Base-by-base conservation (phyloP, 345 rosid genomes). In the Gossypium sturtianum region DNA sequence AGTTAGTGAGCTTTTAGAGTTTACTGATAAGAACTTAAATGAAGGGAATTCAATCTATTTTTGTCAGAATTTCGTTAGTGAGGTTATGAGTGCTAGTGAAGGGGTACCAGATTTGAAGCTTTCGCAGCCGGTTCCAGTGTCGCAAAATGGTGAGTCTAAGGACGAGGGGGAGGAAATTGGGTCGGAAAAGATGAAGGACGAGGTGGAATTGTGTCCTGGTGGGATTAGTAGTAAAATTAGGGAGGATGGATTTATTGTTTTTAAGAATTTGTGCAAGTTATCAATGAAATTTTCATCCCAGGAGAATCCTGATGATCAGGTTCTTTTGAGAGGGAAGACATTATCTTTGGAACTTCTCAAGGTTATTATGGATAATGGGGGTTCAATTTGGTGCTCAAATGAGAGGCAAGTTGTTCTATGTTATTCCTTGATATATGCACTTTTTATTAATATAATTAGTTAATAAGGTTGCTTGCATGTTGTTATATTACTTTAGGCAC, bases 221-320 rank as follows among this genome's bases (percentile, higher is more conserved):
- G 75, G 54, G 53, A 12, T 38, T 60, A 27, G 49, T 41, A 89
- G 93, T 83, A 92, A 90, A 87, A 86, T 94, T 77, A 80, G 93
- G 84, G 97, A 92, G 78, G 98, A 92, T 62, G 98, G 91, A 6
- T 94, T 90, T 81, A 83, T 92, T 75, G 82, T 92, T 34, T 94
- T 92, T 63, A 94, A 87, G 87, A 92, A 94, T 77, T 83, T 94
- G 57, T 94, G 97, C 64, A 94, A 91, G 80, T 78, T 94, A 78
- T 94, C 98, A 17, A 94, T 94, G 98, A 94, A 92, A 81, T 94
- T 86, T 82, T 90, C 97, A 0, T 85, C 98, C 12, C 97, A 92
- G 81, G 97, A 89, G 79, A 90, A 86, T 75, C 85, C 95, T 2
- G 98, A 94, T 85, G 98, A 92, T 80, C 92, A 92, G 69, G 92